Evolutionary conservation across 1,284 basidiomycete genomes (phyloP), one percentile per base, ranked within the genome.

Genomic region (Cryptococcus hybrid): DNA sequence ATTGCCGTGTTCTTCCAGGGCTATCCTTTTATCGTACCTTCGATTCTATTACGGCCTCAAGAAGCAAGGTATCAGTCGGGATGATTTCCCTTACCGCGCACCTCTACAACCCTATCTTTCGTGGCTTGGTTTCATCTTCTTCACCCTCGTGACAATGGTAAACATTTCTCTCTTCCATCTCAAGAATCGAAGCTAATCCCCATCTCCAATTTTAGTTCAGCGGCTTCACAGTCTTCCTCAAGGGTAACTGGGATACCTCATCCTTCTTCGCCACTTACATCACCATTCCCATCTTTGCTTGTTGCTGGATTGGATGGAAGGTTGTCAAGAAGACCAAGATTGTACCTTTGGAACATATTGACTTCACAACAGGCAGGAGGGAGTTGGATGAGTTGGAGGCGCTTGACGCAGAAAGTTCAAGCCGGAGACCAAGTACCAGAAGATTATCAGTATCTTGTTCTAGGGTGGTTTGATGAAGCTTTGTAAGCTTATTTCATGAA

Each of bases 21-120:
- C 83, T 51, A 89, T 90, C 75, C 85, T 86, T 67, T 56, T 86
- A 45, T 85, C 87, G 5, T 91, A 88, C 75, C 70, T 88, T 54
- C 84, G 82, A 73, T 92, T 90, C 83, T 84, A 85, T 75, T 80
- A 82, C 60, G 87, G 85, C 13, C 72, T 84, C 69, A 81, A 80
- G 67, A 74, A 64, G 42, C 86, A 88, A 65, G 84, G 83, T 30
- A 75, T 85, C 60, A 79, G 82, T 64, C 82, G 87, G 61, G 80
- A 70, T 52, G 69, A 68, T 67, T 83, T 76, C 71, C 81, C 70
- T 42, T 89, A 79, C 83, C 83, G 56, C 74, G 84, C 84, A 76
- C 51, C 82, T 77, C 68, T 83, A 74, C 79, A 84, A 76, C 82
- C 77, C 0, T 78, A 69, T 59, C 57, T 73, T n/a, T 68, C 69